Conservation (phyloP, 306 rosid species). For the Pyrus betulifolia region DNA sequence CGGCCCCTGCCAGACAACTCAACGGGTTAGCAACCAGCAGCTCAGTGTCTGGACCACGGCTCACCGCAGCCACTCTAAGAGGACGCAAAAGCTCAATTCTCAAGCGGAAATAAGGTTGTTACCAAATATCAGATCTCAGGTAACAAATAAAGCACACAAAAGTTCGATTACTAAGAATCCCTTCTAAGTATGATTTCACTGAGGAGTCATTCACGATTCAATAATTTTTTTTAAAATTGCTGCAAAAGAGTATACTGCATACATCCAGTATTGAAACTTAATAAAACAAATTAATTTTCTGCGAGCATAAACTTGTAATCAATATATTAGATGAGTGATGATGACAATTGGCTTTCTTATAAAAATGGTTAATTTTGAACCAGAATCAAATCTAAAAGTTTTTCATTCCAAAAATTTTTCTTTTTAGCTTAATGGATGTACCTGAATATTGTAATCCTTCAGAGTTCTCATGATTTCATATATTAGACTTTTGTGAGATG, state of each 20-base stretch:
- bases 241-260: too few relatives aligned
- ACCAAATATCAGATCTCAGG: too few relatives aligned
- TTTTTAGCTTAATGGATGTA: not conserved
- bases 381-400: not conserved
- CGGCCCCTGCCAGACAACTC: constrained; percentile 58
- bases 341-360: not conserved
- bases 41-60: constrained; percentile 57
- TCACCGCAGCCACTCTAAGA: constrained; percentile 41
- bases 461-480: constrained; percentile 57
- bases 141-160: too few relatives aligned
- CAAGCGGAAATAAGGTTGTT: constrained; percentile 13
- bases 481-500: constrained; percentile 52
- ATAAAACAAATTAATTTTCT: not conserved
- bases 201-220: too few relatives aligned
- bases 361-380: not conserved
- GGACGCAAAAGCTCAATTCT: constrained; percentile 49
- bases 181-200: too few relatives aligned
- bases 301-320: not conserved
- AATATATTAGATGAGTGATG: not conserved
- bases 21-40: constrained; percentile 55
- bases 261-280: not conserved
- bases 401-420: not conserved
- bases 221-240: too few relatives aligned
- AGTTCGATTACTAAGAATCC: too few relatives aligned
- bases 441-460: constrained; percentile 61